These are phyloP conservation scores for Euphrasia arctica DNA, from an alignment of 305 asterid species.

Conservation along the genomic window DNA sequence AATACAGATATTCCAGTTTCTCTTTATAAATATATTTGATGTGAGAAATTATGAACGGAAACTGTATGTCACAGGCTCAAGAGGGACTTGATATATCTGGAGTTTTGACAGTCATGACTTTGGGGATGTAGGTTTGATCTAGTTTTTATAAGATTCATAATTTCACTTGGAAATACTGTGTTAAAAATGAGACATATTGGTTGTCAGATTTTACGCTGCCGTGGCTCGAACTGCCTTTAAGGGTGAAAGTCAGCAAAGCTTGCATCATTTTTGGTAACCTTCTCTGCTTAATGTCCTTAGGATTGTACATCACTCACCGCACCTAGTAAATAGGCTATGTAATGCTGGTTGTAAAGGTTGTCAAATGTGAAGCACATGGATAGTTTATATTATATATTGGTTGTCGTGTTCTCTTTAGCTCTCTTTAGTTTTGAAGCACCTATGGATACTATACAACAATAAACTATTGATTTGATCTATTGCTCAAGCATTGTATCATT, in stretches of 20 bases:
- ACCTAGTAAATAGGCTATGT: conserved; percentile 1
- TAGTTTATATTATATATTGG: neutral
- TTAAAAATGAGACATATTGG: conserved; percentile 32
- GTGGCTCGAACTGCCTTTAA: conserved; percentile 94
- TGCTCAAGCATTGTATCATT: conserved; percentile 15
- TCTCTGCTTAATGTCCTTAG: conserved; percentile 17
- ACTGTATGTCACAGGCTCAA: conserved; percentile 63
- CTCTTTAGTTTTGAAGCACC: conserved; percentile 1
- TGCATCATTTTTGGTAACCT: conserved; percentile 89
- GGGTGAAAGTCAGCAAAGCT: conserved; percentile 93
- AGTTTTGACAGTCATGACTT: conserved; percentile 94
- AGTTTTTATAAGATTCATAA: conserved; percentile 20
- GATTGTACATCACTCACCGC: neutral
- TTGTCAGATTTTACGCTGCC: conserved; percentile 87
- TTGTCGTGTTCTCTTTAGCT: neutral
- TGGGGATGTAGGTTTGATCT: conserved; percentile 80
- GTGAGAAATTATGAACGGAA: conserved; percentile 31
- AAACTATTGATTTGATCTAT: conserved; percentile 10
- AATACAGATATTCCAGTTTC: neutral
- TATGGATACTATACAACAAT: neutral
- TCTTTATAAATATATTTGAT: conserved; percentile 17
- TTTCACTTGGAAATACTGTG: conserved; percentile 29
- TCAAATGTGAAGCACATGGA: neutral
- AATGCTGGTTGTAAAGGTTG: neutral
- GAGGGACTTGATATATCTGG: conserved; percentile 82